phyloP scores from a whole-genome alignment of 129 eudicot species.

The Flaveria sonorensis region DNA sequence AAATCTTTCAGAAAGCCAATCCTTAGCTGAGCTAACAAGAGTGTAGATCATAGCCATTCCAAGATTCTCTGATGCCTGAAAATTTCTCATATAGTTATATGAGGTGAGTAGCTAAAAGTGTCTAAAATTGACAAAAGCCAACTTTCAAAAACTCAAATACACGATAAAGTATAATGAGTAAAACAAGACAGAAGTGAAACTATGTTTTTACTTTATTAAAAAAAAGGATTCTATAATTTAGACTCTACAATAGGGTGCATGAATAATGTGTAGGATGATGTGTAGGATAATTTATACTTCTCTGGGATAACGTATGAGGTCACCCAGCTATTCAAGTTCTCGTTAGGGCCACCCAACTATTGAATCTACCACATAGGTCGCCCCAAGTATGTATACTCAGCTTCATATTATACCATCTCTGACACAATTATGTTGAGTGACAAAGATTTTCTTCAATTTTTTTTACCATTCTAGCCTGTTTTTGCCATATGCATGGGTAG shows the following conservation, averaged over 20 bases:
- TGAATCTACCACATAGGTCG: not conserved
- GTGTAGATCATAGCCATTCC: slow-evolving; percentile 99
- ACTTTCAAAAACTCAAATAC: not conserved
- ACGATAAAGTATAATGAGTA: not conserved
- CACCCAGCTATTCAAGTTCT: not conserved
- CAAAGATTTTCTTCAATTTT: not conserved
- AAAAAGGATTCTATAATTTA: not conserved
- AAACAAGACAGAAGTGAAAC: not conserved
- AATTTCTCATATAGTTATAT: slow-evolving; percentile 7
- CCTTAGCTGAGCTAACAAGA: slow-evolving; percentile 85
- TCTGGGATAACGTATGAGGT: not conserved
- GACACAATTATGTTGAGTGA: not conserved
- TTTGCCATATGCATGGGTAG: not conserved
- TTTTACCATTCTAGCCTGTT: too few species aligned
- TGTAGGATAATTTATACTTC: too few species aligned
- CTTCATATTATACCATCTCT: not conserved
- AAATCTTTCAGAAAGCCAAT: slow-evolving; percentile 89
- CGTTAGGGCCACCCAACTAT: not conserved
- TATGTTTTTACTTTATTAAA: not conserved
- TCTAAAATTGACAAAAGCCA: not conserved
- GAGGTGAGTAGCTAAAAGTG: slow-evolving; percentile 14
- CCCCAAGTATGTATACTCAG: not conserved
- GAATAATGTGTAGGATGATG: not conserved
- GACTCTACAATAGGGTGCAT: not conserved
- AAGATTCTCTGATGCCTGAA: slow-evolving; percentile 92